A percentile compares a stretch with the other conserved stretches of the same genome.
Evolutionary conservation across 164 flowering plant species (phyloP).

Genomic region (Hamamelis virginiana): DNA sequence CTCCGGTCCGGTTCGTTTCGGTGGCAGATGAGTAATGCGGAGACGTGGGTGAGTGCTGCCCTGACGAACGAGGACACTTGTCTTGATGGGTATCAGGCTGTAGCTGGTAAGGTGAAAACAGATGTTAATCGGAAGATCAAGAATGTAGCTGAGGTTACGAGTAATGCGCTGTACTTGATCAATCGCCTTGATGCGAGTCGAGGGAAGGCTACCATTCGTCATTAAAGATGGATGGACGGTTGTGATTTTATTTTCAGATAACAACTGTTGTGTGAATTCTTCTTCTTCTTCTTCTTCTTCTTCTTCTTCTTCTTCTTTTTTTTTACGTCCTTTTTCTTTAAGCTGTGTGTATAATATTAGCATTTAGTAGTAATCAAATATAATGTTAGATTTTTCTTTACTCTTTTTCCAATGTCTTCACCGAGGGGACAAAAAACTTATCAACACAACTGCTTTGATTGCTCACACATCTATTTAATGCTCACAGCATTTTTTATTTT

Average conservation of each 20-base stretch:
- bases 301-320: no score
- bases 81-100: constrained; percentile 57
- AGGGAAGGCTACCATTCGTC: background rate
- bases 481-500: no score
- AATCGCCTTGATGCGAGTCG: constrained; percentile 49
- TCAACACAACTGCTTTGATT: no score
- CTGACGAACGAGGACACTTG: constrained; percentile 77
- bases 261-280: no score
- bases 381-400: no score
- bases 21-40: constrained; percentile 63
- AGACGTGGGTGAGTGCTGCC: constrained; percentile 86
- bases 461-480: no score
- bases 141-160: constrained; percentile 60
- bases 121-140: constrained; percentile 48
- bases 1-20: constrained; percentile 37
- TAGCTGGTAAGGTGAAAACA: constrained; percentile 35
- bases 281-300: background rate
- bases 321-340: no score
- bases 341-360: no score
- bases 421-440: no score
- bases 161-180: constrained; percentile 75
- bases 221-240: background rate
- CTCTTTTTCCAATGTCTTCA: no score
- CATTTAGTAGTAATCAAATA: no score
- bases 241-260: background rate